Evolutionary conservation across 2,329 filamentous ascomycete genomes (phyloP), one percentile per base, ranked within the genome.

Genomic region (Botryotinia narcissicola): DNA sequence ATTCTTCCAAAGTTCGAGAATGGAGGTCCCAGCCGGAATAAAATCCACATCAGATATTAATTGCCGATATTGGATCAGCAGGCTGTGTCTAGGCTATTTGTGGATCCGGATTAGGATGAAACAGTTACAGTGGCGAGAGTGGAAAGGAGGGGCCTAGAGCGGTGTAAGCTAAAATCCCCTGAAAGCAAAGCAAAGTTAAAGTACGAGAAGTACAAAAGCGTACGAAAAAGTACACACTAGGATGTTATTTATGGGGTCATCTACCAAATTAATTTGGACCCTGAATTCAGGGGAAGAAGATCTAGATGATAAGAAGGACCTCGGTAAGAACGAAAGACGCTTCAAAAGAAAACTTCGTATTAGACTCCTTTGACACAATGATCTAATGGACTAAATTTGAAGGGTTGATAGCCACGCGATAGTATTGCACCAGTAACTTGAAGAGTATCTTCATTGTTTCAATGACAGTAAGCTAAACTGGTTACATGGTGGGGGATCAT

Each of bases 51-150:
- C 29, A 22, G 61, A 63, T 40, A 37, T 54, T 40, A 16, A 29
- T 67, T 67, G 32, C 46, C 35, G 46, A 54, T 68, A 54, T 68
- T 54, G 46, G 64, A 68, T 68, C 64, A 29, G 25, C 64, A 40
- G 64, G 64, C 64, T 40, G 64, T 68, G 64, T 22, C 29, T 22
- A 68, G 46, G 40, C 61, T 64, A 42, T 69, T 57, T 32, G 12
- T 69, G 66, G 66, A 44, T 57, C 66, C 12, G 2, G 35, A 42
- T 54, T 32, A 35, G 35, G 25, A 42, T 66, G 59, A 71, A 71
- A 66, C 59, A 64, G 59, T 71, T 42, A 64, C 16, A 51, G 57
- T 71, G 59, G 59, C 57, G 14, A 44, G 12, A 61, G 20, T 61
- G 32, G 48, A 54, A 54, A 54, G 48, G 48, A 54, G 48, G 25